Evolutionary conservation across 2,329 filamentous ascomycete genomes (phyloP).

Genomic region (Trichoderma aggressivum): DNA sequence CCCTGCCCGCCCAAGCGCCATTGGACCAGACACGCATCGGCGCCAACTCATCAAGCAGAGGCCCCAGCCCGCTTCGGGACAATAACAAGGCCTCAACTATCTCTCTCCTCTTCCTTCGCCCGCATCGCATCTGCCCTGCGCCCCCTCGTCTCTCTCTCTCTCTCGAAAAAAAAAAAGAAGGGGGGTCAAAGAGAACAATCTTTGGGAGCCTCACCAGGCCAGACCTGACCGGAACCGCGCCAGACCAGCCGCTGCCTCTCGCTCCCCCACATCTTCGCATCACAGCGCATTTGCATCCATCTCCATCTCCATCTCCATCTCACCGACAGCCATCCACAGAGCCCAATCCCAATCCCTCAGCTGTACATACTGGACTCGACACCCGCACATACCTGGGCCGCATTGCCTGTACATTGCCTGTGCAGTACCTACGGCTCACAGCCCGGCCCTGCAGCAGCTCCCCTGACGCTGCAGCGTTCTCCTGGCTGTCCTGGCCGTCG

Average conservation of each 20-base stretch:
- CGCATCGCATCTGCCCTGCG: slow-evolving; percentile 12
- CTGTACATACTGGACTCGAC: slow-evolving; percentile 15
- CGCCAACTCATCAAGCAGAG: slow-evolving; percentile 39
- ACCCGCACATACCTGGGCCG: slow-evolving; percentile 14
- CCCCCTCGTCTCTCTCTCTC: not conserved
- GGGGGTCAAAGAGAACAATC: not conserved
- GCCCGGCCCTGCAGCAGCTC: slow-evolving; percentile 1
- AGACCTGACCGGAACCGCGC: not conserved
- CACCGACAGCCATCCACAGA: slow-evolving; percentile 7
- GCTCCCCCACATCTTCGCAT: not conserved
- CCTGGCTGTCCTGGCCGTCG: not conserved
- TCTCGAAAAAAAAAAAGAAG: not conserved
- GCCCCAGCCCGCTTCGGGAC: slow-evolving; percentile 29
- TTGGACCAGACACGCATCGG: slow-evolving; percentile 35
- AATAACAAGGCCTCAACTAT: slow-evolving; percentile 32
- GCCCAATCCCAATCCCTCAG: not conserved
- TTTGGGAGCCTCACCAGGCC: not conserved
- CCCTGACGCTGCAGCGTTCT: not conserved
- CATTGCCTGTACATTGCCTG: not conserved
- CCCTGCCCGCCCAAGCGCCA: slow-evolving; percentile 30
- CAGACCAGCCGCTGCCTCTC: not conserved
- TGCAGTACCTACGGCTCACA: not conserved
- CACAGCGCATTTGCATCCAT: slow-evolving; percentile 1
- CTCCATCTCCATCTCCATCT: not conserved
- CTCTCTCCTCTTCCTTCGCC: not conserved